Base-by-base conservation (phyloP, 805 yeast genomes). In the Candida insectorum region DNA sequence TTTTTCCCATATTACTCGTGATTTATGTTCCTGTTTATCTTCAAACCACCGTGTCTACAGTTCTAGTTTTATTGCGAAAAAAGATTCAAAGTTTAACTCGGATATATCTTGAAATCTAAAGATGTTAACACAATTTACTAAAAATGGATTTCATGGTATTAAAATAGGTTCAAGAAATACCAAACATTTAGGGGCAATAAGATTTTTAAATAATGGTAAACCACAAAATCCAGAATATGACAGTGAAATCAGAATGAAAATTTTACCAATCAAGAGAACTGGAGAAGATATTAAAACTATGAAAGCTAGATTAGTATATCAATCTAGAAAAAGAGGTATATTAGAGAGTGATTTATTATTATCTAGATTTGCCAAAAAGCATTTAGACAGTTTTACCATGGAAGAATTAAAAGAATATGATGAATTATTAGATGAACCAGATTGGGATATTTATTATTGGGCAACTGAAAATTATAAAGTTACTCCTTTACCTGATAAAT, bases 361-460 rank as follows among this genome's bases (percentile, higher is more conserved):
- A 38, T 79, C 93, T 13, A 73, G 88, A 39, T 93, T 89, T 59
- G 95, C 97, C 17, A 79, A 87, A 51, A 75, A 74, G 51, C 75
- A 85, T 52, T 65, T 93, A 43, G 59, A 70, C 24, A 52, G 54
- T 0, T 73, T 93, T 68, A 66, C 72, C 9, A 58, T 64, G 40
- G 81, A 70, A 34, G 83, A 87, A 60, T 65, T 93, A 34, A 82
- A 78, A 29, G 97, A 93, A 58, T 93, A 86, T 58, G 97, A 91
- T 52, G 55, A 70, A 37, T 61, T 93, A 37, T 70, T 93, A 53
- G 95, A 93, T 58, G 95, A 91, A 60, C 77, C 91, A n/a, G 98
- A 93, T 60, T 93, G 98, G 98, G 98, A 93, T 59, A 89, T 93
- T 40, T 93, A 86, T 60, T 93, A 93, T 65, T 91, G 98, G 98